Evolutionary conservation across 345 rosid genomes (phyloP), one percentile per base, ranked within the genome.

Genomic region (Salix purpurea): DNA sequence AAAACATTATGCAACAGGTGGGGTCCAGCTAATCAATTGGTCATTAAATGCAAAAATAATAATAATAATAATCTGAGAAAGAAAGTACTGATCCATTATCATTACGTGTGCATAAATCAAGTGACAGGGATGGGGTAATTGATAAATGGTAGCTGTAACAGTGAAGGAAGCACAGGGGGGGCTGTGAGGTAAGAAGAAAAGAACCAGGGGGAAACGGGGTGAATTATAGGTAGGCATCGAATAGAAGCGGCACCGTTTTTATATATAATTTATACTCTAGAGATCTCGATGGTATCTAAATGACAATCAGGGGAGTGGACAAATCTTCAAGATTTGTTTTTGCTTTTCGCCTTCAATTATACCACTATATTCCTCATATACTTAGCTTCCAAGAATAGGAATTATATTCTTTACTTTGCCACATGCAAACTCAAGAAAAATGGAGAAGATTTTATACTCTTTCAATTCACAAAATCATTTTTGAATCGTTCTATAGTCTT

Each of bases 1-100:
- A 23, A 76, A 34, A 72, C 37, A 80, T 74, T 61, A 73, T 71
- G 79, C 72, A 77, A 40, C 32, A 15, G 24, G 80, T 80, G 84
- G 87, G 81, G 0, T 81, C 82, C 78, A 60, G 16, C 32, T 60
- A 74, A 84, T 82, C 70, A 84, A 78, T 74, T n/a, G 30, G 56
- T 42, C 79, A 80, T 58, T 71, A 50, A 82, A 81, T 79, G 78
- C 44, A 21, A 48, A 73, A 5, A 46, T n/a, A n/a, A n/a, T n/a
- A 75, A 15, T 42, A 60, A 75, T 71, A 0, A 21, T 8, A 15
- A 21, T 72, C 13, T 46, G 42, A 7, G 21, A 61, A 9, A 23
- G 28, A 23, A 23, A 23, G 26, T 4, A 58, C 64, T 36, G 37
- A 36, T 58, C 64, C 28, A n/a, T n/a, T 1, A 10, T 58, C 64